A percentile compares a stretch with the other conserved stretches of the same genome.
Evolutionary conservation across 768 basidiomycete genomes (phyloP).

Genomic region (Tricholoma sp.): DNA sequence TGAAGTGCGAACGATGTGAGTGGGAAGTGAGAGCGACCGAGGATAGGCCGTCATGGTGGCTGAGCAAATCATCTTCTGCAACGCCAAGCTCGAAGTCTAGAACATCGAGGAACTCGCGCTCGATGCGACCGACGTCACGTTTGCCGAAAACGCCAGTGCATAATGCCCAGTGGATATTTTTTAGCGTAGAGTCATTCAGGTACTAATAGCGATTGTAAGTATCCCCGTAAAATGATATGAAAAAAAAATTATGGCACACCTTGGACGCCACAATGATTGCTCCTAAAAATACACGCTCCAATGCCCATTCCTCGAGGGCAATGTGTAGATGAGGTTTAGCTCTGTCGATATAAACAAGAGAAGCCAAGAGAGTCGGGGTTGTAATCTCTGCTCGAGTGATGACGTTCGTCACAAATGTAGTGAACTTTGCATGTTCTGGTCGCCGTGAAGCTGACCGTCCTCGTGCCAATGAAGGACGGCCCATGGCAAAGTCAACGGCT

Average conservation of each 20-base stretch:
- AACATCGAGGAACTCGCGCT: slow-evolving; percentile 78
- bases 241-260: slow-evolving; percentile 30
- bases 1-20: slow-evolving; percentile 19
- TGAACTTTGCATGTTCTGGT: slow-evolving; percentile 52
- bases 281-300: slow-evolving; percentile 88
- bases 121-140: slow-evolving; percentile 74
- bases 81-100: slow-evolving; percentile 70
- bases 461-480: slow-evolving; percentile 50
- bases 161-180: slow-evolving; percentile 89
- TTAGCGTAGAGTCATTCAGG: slow-evolving; percentile 82
- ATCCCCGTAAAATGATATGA: slow-evolving; percentile 9
- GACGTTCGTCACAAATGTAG: slow-evolving; percentile 62
- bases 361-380: slow-evolving; percentile 59
- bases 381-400: slow-evolving; percentile 70
- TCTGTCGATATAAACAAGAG: slow-evolving; percentile 73
- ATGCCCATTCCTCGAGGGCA: slow-evolving; percentile 78
- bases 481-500: slow-evolving; percentile 72
- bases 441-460: slow-evolving; percentile 44
- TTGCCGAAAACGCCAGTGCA: slow-evolving; percentile 81
- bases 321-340: slow-evolving; percentile 78
- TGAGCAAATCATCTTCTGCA: slow-evolving; percentile 58
- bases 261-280: slow-evolving; percentile 87
- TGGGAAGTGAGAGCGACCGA: slow-evolving; percentile 19
- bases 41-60: slow-evolving; percentile 38
- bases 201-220: slow-evolving; percentile 41